A percentile compares a stretch with the other conserved stretches of the same genome.
Evolutionary conservation across 441 rosid genomes (phyloP).

Genomic region (Hura crepitans): DNA sequence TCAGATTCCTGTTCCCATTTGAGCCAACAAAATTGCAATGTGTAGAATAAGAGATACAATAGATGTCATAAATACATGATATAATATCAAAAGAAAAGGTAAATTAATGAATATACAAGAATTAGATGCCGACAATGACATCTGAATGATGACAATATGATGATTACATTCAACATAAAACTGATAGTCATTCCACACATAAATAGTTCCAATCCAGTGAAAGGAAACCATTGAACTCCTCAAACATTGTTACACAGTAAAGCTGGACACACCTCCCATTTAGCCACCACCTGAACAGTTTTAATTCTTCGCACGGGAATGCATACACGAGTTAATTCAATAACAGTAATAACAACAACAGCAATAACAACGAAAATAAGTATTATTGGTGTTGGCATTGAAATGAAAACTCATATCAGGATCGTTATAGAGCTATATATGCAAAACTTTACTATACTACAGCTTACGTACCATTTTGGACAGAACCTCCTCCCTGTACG

Average conservation of each 20-base stretch:
- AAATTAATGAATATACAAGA: not conserved
- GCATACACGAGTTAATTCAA: not conserved
- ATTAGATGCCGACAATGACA: not conserved
- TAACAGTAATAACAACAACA: too few relatives aligned
- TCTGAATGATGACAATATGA: not conserved
- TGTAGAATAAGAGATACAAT: not conserved
- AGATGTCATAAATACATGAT: not conserved
- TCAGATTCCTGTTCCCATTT: conserved; percentile 48
- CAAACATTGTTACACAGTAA: not conserved
- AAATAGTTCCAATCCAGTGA: not conserved
- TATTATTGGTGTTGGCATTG: not conserved
- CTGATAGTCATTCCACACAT: not conserved
- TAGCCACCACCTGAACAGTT: not conserved
- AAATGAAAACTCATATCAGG: not conserved
- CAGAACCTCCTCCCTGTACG: conserved; percentile 60
- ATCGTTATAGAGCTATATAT: not conserved
- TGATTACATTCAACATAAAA: not conserved
- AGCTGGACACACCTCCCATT: not conserved
- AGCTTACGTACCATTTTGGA: conserved; percentile 48
- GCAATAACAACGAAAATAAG: not conserved
- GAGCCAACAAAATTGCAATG: conserved; percentile 8
- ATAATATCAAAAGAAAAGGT: not conserved
- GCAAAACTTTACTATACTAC: not conserved
- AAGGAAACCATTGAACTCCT: not conserved
- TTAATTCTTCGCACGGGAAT: not conserved